A percentile compares a stretch with the other conserved stretches of the same genome.
Evolutionary conservation across 2,329 filamentous ascomycete species (phyloP).

Genomic region (Dothideomycetes sp.): DNA sequence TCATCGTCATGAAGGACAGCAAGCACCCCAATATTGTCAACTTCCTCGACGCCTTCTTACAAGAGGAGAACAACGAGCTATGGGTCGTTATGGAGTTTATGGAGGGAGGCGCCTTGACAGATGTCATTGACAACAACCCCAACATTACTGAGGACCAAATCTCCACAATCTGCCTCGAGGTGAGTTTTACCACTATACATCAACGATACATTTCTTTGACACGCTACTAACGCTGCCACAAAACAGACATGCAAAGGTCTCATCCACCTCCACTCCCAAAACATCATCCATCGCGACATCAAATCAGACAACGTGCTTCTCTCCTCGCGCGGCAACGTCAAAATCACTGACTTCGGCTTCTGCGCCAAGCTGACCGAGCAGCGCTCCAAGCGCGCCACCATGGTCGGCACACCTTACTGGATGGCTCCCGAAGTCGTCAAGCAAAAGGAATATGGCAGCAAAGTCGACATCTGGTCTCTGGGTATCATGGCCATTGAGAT

Average conservation of each 20-base stretch:
- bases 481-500: constrained; percentile 99
- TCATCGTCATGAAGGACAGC: constrained; percentile 99
- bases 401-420: constrained; percentile 99
- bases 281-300: constrained; percentile 98
- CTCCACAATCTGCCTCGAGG: constrained; percentile 92
- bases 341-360: constrained; percentile 95
- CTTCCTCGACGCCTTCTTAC: constrained; percentile 91
- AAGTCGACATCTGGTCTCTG: constrained; percentile 97
- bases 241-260: constrained; percentile 86
- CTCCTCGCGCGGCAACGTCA: constrained; percentile 89
- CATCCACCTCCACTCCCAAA: constrained; percentile 87
- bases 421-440: constrained; percentile 99
- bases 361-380: constrained; percentile 96
- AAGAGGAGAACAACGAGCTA: constrained; percentile 88
- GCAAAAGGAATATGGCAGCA: constrained; percentile 96
- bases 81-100: constrained; percentile 99
- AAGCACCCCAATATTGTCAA: constrained; percentile 98
- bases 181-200: no score
- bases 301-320: constrained; percentile 98
- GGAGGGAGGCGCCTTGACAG: constrained; percentile 94
- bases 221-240: not conserved
- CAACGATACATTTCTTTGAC: not conserved
- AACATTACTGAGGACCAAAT: constrained; percentile 95
- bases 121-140: constrained; percentile 97
- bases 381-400: constrained; percentile 93